A percentile compares a stretch with the other conserved stretches of the same genome.
Evolutionary conservation across 192 early-diverging fungal genomes (phyloP).

Genomic region (Geranomyces michiganensis): DNA sequence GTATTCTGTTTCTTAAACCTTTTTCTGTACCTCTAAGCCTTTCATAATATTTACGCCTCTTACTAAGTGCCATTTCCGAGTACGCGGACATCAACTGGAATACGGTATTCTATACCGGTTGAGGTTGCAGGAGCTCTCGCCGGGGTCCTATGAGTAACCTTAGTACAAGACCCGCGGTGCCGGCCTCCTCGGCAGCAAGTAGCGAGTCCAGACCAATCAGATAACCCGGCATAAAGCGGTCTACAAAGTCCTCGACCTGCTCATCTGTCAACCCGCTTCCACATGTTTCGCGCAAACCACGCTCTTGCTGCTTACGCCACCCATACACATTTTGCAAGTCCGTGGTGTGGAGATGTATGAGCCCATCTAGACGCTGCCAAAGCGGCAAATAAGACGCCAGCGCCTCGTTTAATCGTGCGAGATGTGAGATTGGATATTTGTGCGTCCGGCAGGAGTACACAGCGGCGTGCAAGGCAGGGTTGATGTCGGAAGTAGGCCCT

Average conservation of each 20-base stretch:
- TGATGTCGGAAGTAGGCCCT: neutral
- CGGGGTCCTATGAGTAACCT: neutral
- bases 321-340: constrained; percentile 70
- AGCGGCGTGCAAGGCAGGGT: neutral
- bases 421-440: neutral
- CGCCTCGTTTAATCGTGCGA: constrained; percentile 46
- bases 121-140: constrained; percentile 1
- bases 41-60: too few species aligned
- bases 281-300: constrained; percentile 47
- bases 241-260: constrained; percentile 83
- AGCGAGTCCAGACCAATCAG: constrained; percentile 13
- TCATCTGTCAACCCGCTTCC: constrained; percentile 60
- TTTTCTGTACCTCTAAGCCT: neutral
- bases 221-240: constrained; percentile 88
- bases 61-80: too few species aligned
- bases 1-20: neutral
- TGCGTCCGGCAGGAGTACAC: too few species aligned
- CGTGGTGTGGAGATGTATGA: constrained; percentile 69
- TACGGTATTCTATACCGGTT: neutral
- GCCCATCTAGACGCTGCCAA: constrained; percentile 74
- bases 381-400: constrained; percentile 62
- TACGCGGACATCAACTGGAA: too few species aligned
- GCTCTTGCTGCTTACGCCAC: constrained; percentile 91
- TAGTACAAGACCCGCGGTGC: neutral
- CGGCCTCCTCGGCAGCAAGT: neutral